These are phyloP conservation scores for Phytophthora litchii DNA, from an alignment of 352 stramenopile genomes.

Conservation along the genomic window DNA sequence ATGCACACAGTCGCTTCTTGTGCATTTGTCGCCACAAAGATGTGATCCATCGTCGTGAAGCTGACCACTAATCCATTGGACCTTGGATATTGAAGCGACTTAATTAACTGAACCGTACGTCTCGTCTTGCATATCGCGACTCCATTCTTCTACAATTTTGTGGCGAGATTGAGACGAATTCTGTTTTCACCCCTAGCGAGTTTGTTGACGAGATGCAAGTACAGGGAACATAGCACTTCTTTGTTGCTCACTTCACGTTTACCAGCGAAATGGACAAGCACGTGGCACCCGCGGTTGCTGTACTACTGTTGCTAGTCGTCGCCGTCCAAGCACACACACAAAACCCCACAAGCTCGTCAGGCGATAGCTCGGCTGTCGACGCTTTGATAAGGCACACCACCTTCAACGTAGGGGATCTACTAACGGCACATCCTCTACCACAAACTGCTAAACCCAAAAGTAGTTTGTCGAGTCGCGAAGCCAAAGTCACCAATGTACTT, in stretches of 20 bases:
- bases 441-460: neutral
- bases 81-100: conserved; percentile 15
- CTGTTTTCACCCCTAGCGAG: neutral
- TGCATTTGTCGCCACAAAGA: neutral
- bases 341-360: conserved; percentile 5
- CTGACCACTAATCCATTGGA: conserved; percentile 7
- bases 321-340: conserved; percentile 5
- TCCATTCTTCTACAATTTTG: conserved; percentile 22
- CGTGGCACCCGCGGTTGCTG: conserved; percentile 5
- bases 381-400: neutral
- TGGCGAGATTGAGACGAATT: conserved; percentile 16
- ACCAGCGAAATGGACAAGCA: conserved; percentile 20
- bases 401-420: conserved; percentile 11
- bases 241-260: conserved; percentile 25
- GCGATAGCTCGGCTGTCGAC: conserved; percentile 3
- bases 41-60: conserved; percentile 6
- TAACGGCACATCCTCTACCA: too few relatives aligned
- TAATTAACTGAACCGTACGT: conserved; percentile 21
- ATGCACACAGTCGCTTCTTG: neutral
- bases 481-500: neutral
- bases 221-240: neutral
- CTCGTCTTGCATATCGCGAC: conserved; percentile 7
- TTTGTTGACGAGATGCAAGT: too few relatives aligned
- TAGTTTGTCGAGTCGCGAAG: conserved; percentile 9
- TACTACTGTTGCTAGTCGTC: conserved; percentile 10